Evolutionary conservation across 129 eudicot genomes (phyloP), one percentile per base, ranked within the genome.

Genomic region (Ambrosia artemisiifolia): DNA sequence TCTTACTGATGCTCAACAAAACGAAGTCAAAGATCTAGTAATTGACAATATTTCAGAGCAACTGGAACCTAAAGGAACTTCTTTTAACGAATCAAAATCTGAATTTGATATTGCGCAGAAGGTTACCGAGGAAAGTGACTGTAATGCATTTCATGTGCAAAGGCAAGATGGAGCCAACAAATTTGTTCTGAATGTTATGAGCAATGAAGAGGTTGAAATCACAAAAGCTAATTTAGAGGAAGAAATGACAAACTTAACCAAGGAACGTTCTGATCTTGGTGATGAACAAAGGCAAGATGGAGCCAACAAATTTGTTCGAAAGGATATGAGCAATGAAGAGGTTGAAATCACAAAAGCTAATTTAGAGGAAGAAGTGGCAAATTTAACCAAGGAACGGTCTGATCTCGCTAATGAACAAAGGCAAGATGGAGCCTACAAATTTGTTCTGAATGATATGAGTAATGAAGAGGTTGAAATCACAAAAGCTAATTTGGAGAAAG

Each of bases 361-460:
- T 72, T 80, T 87, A 85, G 86, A 85, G 74, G 91, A 87, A 79
- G 92, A 89, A 81, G 76, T 89, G 86, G 62, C 57, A 75, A 70
- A 70, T 71, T 75, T 93, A 67, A 79, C 32, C 69, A 79, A 84
- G 76, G 98, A 89, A 42, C 83, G 83, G 17, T 47, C 44, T 32
- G 79, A 79, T 14, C 81, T 93, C 19, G 95, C 86, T 56, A 83
- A 79, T 78, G 96, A 93, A 82, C 92, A 84, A 68, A 86, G 88
- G 28, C 28, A 74, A 55, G 82, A 76, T 40, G 40, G 53, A 71
- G 34, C 30, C 47, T 67, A 51, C 69, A 72, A 49, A n/a, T 80
- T 67, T 69, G 50, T 69, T 57, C 12, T 68, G 11, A 34, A 20
- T 65, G 79, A 75, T 63, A 60, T 57, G 63, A 66, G 72, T 11